Conservation (phyloP, 495 filamentous ascomycete species). For the Aspergillus sclerotioniger region DNA sequence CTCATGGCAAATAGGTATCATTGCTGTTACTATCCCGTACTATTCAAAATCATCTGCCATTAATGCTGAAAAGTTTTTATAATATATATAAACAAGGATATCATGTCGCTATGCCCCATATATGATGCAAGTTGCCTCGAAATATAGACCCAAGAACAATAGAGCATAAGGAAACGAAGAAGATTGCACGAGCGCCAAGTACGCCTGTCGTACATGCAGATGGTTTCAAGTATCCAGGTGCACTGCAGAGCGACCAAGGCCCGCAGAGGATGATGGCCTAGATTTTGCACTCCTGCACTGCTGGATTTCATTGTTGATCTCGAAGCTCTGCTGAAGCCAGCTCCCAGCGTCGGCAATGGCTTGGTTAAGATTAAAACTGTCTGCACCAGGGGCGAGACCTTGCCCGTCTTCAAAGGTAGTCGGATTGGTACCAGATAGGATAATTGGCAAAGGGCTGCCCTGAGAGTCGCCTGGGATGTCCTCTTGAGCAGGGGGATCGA, state of each 20-base stretch:
- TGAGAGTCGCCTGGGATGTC: conserved; percentile 12
- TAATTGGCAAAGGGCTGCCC: conserved; percentile 27
- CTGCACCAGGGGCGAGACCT: conserved; percentile 22
- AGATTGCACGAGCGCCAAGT: no score
- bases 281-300: conserved; percentile 15
- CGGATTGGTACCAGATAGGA: conserved; percentile 33
- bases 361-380: conserved; percentile 42
- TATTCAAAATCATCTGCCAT: neutral
- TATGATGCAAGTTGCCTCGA: neutral
- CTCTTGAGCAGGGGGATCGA: conserved; percentile 1
- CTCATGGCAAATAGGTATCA: no score
- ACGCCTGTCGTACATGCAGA: neutral
- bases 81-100: conserved; percentile 10
- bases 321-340: conserved; percentile 46
- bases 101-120: neutral
- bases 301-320: conserved; percentile 32
- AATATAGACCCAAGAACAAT: neutral
- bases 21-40: no score
- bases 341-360: conserved; percentile 46
- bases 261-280: conserved; percentile 13
- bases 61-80: neutral
- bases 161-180: neutral
- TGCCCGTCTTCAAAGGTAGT: conserved; percentile 41
- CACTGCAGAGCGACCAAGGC: conserved; percentile 1
- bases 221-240: neutral